These are phyloP conservation scores for Bryoerythrophyllum caledonicum DNA, from an alignment of 225 moss, liverwort and hornwort genomes.

Conservation along the genomic window DNA sequence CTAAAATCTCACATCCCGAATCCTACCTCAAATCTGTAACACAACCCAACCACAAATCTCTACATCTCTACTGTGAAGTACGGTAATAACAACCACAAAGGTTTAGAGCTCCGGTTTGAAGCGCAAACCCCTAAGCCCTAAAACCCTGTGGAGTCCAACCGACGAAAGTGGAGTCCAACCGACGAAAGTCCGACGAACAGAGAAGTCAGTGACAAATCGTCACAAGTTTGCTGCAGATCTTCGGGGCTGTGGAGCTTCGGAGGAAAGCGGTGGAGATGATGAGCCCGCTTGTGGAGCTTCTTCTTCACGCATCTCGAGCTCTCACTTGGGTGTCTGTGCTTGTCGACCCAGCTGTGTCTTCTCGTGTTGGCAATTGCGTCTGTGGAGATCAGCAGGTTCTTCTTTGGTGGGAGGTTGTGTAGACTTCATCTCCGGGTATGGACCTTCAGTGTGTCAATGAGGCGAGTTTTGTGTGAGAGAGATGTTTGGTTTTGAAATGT, in stretches of 20 bases:
- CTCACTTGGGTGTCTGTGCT: background rate
- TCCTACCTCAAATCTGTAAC: no score
- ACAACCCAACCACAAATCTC: background rate
- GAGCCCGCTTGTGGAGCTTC: slow-evolving; percentile 26
- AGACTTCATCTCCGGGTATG: background rate
- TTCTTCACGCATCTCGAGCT: slow-evolving; percentile 13
- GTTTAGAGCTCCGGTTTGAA: background rate
- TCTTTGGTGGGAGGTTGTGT: background rate
- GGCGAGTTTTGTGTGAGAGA: slow-evolving; percentile 16
- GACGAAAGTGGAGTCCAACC: slow-evolving; percentile 19
- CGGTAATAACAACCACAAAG: background rate
- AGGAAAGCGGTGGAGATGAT: slow-evolving; percentile 28
- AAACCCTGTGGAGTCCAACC: background rate
- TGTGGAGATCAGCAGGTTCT: slow-evolving; percentile 13
- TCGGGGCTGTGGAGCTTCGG: slow-evolving; percentile 1
- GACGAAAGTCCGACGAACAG: slow-evolving; percentile 42
- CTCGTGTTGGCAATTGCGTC: background rate
- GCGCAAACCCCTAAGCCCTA: slow-evolving; percentile 23
- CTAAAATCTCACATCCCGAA: no score
- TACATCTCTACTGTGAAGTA: background rate
- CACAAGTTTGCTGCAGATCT: background rate
- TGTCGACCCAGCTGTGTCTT: slow-evolving; percentile 12
- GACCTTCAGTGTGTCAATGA: background rate
- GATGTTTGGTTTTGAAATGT: slow-evolving; percentile 14
- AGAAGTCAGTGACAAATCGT: background rate